Evolutionary conservation across 768 basidiomycete species (phyloP).

Genomic region (Hericium rajendrae): DNA sequence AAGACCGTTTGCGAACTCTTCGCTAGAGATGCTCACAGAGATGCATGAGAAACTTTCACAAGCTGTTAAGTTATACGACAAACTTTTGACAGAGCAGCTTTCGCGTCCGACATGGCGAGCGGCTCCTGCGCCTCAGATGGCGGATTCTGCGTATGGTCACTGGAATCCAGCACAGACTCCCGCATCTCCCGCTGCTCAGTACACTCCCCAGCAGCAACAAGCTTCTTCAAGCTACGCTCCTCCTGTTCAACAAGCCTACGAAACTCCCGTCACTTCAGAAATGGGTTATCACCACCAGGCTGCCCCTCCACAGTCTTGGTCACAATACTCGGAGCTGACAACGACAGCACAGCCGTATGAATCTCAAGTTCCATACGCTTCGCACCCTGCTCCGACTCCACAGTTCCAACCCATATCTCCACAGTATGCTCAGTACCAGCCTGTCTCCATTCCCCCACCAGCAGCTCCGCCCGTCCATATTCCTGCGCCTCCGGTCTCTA

Average conservation of each 20-base stretch:
- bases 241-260: constrained; percentile 2
- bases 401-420: background rate
- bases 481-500: constrained; percentile 7
- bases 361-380: constrained; percentile 3
- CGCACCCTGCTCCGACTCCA: constrained; percentile 1
- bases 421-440: constrained; percentile 16
- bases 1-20: background rate
- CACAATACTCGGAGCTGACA: background rate
- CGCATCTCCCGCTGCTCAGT: background rate
- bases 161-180: background rate
- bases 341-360: background rate
- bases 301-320: constrained; percentile 6
- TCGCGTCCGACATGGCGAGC: constrained; percentile 45
- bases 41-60: constrained; percentile 94
- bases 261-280: background rate
- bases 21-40: constrained; percentile 72
- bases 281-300: background rate
- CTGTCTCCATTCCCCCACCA: constrained; percentile 18
- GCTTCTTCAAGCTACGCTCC: constrained; percentile 5
- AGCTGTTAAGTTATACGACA: constrained; percentile 87
- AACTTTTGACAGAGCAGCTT: constrained; percentile 76
- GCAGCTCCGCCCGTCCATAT: constrained; percentile 23
- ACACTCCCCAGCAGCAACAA: background rate
- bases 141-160: constrained; percentile 3
- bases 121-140: background rate